Evolutionary conservation across 441 rosid species (phyloP).

Genomic region (Gossypium schwendimanii): DNA sequence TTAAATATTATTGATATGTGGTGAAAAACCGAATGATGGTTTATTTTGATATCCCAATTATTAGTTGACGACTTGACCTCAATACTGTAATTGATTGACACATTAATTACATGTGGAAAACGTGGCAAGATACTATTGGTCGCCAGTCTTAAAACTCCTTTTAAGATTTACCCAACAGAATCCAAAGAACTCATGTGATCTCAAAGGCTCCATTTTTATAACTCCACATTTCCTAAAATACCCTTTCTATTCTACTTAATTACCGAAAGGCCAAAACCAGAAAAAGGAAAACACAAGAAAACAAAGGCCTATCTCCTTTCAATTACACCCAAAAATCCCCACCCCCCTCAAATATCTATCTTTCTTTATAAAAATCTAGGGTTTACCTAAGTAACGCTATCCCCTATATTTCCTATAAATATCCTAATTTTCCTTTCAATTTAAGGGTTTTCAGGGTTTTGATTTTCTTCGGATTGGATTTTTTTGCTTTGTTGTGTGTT

Average conservation of each 20-base stretch:
- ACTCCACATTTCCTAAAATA: neutral
- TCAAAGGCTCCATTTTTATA: neutral
- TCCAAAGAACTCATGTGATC: neutral
- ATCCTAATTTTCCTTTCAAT: neutral
- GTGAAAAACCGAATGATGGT: too few species aligned
- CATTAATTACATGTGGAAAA: neutral
- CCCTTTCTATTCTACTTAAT: neutral
- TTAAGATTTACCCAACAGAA: neutral
- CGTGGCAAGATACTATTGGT: neutral
- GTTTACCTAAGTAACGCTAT: neutral
- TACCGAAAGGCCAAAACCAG: neutral
- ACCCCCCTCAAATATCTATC: neutral
- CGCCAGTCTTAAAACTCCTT: neutral
- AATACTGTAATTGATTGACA: too few species aligned
- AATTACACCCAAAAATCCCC: neutral
- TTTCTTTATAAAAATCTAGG: slow-evolving; percentile 2
- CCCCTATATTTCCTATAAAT: slow-evolving; percentile 5
- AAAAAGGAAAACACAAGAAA: neutral
- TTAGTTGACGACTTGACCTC: too few species aligned
- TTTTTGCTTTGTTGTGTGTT: neutral
- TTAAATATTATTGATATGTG: too few species aligned
- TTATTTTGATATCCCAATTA: too few species aligned
- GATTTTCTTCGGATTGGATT: neutral
- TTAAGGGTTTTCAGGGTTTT: neutral
- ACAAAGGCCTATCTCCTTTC: neutral